Evolutionary conservation across 1,284 basidiomycete genomes (phyloP).

Genomic region (Heterobasidion irregulare): DNA sequence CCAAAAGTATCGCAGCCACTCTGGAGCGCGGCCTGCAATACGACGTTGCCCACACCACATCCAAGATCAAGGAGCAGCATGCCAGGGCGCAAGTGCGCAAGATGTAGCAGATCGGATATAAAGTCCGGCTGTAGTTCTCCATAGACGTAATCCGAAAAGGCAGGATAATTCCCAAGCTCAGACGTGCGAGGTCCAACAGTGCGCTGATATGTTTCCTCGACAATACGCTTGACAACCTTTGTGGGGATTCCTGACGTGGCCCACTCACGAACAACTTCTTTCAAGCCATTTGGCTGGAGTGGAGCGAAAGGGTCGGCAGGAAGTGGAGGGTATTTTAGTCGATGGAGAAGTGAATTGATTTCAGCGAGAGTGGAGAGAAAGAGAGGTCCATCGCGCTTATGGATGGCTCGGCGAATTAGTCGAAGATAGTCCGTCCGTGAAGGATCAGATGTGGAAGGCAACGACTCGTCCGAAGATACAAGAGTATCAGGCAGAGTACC

Average conservation of each 20-base stretch:
- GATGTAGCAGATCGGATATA: slow-evolving; percentile 52
- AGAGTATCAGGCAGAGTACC: slow-evolving; percentile 51
- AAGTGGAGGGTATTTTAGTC: slow-evolving; percentile 53
- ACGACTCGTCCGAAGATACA: slow-evolving; percentile 20
- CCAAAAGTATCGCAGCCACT: slow-evolving; percentile 69
- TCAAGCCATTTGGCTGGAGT: slow-evolving; percentile 38
- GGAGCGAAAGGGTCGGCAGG: slow-evolving; percentile 38
- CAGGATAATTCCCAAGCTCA: slow-evolving; percentile 57
- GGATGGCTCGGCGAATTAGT: slow-evolving; percentile 54
- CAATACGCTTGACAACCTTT: slow-evolving; percentile 54
- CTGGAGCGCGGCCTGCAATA: slow-evolving; percentile 65
- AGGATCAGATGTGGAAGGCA: slow-evolving; percentile 13
- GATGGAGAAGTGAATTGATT: slow-evolving; percentile 50
- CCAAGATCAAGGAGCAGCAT: slow-evolving; percentile 72
- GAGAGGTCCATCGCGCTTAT: slow-evolving; percentile 56
- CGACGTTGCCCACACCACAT: slow-evolving; percentile 73
- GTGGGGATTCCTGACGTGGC: slow-evolving; percentile 40
- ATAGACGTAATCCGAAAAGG: slow-evolving; percentile 70
- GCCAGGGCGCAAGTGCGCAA: slow-evolving; percentile 47
- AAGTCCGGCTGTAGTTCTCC: slow-evolving; percentile 70
- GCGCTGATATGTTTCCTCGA: slow-evolving; percentile 76
- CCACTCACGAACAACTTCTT: slow-evolving; percentile 40
- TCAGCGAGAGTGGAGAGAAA: slow-evolving; percentile 51
- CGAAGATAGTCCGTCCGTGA: slow-evolving; percentile 40
- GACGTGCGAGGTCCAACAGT: slow-evolving; percentile 64